Evolutionary conservation across 345 rosid species (phyloP), one percentile per base, ranked within the genome.

Genomic region (Citrus reticulata): DNA sequence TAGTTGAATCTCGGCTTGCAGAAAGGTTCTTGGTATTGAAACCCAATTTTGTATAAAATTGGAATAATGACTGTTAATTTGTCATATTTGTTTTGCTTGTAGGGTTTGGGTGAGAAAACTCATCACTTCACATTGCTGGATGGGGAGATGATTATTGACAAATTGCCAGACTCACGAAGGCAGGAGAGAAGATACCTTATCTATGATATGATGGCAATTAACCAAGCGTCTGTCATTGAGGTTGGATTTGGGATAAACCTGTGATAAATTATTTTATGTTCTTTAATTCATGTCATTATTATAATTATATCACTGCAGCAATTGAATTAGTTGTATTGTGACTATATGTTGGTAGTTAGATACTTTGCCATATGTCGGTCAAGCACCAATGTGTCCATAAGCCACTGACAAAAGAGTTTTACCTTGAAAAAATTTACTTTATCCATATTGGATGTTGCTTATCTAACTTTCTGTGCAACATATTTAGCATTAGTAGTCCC

Each of bases 161-260:
- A 92, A 68, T 13, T 96, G 86, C 98, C 99, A 25, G 99, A 96
- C 79, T 87, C 95, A 14, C 91, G 79, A 75, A 91, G 89, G 90
- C 97, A 93, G 86, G 99, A 94, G 88, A 94, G 99, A 85, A 91
- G 99, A 90, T 96, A 96, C 81, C 93, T 96, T 54, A 96, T 96
- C 76, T 96, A 94, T 89, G 99, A 96, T 85, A 74, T 93, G 89
- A 93, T 96, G 88, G 99, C 97, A 77, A 68, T 93, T 67, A 94
- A 94, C 75, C 84, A 85, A 7, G 78, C 79, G 35, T 87, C 99
- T 68, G 81, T 96, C 65, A 87, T 90, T 63, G 98, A 96, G 99
- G 99, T 95, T 79, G 83, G 88, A 51, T 82, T 61, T 73, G 17
- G 51, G 67, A 67, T 57, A 27, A 16, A 51, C 58, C 39, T 19